Conservation (phyloP, 495 filamentous ascomycete genomes). For the Aspergillus biplanus region DNA sequence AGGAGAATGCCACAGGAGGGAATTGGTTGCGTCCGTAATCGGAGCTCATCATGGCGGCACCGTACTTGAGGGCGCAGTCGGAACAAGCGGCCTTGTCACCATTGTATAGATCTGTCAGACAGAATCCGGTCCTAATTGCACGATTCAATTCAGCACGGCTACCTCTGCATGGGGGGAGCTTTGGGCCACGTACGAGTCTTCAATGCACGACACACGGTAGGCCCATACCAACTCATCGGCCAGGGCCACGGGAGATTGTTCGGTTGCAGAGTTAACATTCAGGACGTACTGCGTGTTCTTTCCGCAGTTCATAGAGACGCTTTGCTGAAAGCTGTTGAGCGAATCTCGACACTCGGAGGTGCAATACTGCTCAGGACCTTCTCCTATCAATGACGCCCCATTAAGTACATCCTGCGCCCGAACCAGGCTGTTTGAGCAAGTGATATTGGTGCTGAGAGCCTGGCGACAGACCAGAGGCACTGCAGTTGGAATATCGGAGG, state of each 20-base stretch:
- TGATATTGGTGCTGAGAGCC: neutral
- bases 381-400: neutral
- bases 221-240: neutral
- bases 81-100: neutral
- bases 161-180: too few relatives aligned
- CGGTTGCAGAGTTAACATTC: neutral
- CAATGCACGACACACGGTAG: neutral
- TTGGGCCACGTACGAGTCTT: conserved; percentile 1
- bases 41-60: conserved; percentile 6
- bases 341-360: neutral
- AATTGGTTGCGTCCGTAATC: conserved; percentile 1
- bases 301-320: neutral
- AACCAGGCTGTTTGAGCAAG: neutral
- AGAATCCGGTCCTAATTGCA: conserved; percentile 4
- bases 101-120: conserved; percentile 5
- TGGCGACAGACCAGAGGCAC: neutral
- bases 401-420: neutral
- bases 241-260: neutral
- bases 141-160: too few relatives aligned
- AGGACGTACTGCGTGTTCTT: neutral
- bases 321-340: neutral
- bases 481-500: neutral
- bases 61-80: conserved; percentile 6
- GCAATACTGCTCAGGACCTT: neutral
- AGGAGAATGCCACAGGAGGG: neutral